Evolutionary conservation across 345 rosid genomes (phyloP), one percentile per base, ranked within the genome.

Genomic region (Sonneratia alba): DNA sequence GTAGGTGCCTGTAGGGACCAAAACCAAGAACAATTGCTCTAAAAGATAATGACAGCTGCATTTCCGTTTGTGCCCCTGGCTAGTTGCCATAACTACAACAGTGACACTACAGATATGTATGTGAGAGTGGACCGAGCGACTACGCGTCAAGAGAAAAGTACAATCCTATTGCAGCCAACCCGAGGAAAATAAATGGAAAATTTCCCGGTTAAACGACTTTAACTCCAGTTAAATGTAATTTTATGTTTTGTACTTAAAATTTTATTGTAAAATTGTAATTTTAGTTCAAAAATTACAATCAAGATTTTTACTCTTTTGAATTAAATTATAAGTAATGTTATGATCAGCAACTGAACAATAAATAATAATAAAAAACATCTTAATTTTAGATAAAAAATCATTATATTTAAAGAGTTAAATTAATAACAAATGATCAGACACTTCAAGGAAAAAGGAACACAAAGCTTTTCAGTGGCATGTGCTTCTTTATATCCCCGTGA

Each of bases 1-100:
- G 51, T 10, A 47, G 15, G 51, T 8, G 62, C 6, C 51, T 14
- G 81, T 43, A 83, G 86, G 86, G 93, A 81, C 84, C 86, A 48
- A 70, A 74, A 27, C 32, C 32, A 27, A 27, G 32, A 63, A 70
- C 81, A 69, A 53, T 22, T 22, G 74, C 82, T 49, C 43, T 81
- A 77, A 81, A 37, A 36, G 32, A 27, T 45, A 48, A 48, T 24
- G 21, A 4, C 69, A 2, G 37, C 49, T 27, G 37, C 56, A 49
- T 56, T 74, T 81, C 81, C 42, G 72, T 45, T 73, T 69, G 72
- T 77, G 6, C 82, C 90, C 78, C 81, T 1, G 47, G 1, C 42
- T 22, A 22, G n/a, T 9, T 36, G 61, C 27, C 55, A 13, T 3
- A 42, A 49, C 70, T 51, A 71, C 82, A 73, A 70, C 56, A 68